phyloP scores from a whole-genome alignment of 441 rosid species.

The Syzygium syzygioides region DNA sequence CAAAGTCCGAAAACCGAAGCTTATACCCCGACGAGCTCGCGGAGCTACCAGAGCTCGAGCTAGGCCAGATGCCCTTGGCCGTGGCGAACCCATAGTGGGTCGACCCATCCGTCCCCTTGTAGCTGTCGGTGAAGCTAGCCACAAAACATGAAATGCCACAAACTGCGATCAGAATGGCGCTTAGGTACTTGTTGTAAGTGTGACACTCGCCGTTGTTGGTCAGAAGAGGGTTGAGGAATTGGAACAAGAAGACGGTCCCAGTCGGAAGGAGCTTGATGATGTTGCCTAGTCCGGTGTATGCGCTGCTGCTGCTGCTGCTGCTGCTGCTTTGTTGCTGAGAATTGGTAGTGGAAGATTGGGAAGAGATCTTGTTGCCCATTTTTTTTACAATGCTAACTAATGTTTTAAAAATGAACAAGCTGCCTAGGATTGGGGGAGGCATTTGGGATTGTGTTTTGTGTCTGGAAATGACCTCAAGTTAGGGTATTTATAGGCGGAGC shows the following conservation, averaged over 20 bases:
- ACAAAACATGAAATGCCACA: constrained; percentile 66
- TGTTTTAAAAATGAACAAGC: background rate
- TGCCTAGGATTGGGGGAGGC: background rate
- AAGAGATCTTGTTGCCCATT: background rate
- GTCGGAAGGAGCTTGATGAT: constrained; percentile 79
- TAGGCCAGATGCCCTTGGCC: constrained; percentile 52
- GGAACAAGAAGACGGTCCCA: constrained; percentile 78
- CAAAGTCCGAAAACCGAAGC: constrained; percentile 55
- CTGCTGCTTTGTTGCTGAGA: background rate
- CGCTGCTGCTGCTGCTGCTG: constrained; percentile 1
- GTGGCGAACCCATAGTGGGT: constrained; percentile 63
- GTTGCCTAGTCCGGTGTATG: constrained; percentile 53
- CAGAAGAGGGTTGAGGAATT: constrained; percentile 80
- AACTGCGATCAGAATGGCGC: constrained; percentile 40
- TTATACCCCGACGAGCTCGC: constrained; percentile 39
- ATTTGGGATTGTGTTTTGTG: background rate
- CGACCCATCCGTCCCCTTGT: constrained; percentile 41
- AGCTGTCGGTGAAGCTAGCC: constrained; percentile 74
- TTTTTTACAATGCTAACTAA: background rate
- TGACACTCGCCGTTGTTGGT: constrained; percentile 67
- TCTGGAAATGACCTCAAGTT: background rate
- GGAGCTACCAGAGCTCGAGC: constrained; percentile 10
- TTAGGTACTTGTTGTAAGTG: constrained; percentile 48
- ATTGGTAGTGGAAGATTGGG: background rate
- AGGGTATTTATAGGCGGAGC: background rate